Base-by-base conservation (phyloP, 352 stramenopile genomes). In the Thalassiosira hispida region DNA sequence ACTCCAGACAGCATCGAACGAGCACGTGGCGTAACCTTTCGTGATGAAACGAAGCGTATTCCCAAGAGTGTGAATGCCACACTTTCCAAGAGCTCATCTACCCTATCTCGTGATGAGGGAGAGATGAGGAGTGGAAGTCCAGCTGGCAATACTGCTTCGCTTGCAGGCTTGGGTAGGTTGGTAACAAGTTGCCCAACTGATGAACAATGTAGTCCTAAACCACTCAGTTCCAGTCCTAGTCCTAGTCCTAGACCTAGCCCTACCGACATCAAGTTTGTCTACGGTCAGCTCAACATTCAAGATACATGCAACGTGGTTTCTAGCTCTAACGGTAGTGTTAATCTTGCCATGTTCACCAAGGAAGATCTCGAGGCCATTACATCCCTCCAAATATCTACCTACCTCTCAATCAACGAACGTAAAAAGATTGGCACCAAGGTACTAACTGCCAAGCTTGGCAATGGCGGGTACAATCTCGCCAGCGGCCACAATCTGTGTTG, bases 341-440 rank as follows among this genome's bases (percentile, higher is more conserved):
- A n/a, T n/a, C n/a, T n/a, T n/a, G n/a, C n/a, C n/a, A 55, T 69
- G 22, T 69, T 69, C 40, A 57, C 60, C 18, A 5, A 56, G 23
- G 38, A 69, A 38, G 60, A 69, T 12, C 35, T 69, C 16, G 40
- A 55, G 7, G 38, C 25, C 16, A 65, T 74, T 20, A 65, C 65
- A 5, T 12, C 51, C 22, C 52, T 25, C 23, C 66, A 75, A 57
- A 51, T 66, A 18, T 12, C 7, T 22, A 27, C 12, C 25, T 59
- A 66, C 25, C 53, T 75, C 7, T 59, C 33, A 0, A 20, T 66
- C 2, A 23, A 66, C 1, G 35, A 66, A 60, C 38, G 66, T 14
- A 65, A 75, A 22, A n/a, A 23, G 4, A 57, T 75, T 29, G 27
- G 52, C 1, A 59, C 35, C 35, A 75, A 75, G 35, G 33, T 66